phyloP scores from a whole-genome alignment of 1,284 basidiomycete genomes.

The Leccinum angustisporum region DNA sequence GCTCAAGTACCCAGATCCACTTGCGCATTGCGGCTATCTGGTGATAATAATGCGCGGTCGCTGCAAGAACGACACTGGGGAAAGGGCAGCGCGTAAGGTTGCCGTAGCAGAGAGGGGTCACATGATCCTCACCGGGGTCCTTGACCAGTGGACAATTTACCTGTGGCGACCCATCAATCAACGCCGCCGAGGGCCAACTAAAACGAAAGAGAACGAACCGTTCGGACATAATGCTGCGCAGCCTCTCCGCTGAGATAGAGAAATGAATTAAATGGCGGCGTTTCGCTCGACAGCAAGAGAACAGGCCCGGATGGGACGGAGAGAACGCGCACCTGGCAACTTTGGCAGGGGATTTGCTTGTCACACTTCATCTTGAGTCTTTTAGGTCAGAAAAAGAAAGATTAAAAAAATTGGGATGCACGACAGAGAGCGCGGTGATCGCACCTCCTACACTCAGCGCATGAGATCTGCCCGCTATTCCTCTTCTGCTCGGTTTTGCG shows the following conservation, averaged over 20 bases:
- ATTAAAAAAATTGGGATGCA: constrained; percentile 4
- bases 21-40: constrained; percentile 59
- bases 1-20: constrained; percentile 66
- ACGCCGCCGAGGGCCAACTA: not conserved
- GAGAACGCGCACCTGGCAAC: constrained; percentile 51
- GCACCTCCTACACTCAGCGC: constrained; percentile 64
- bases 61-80: constrained; percentile 64
- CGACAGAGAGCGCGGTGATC: constrained; percentile 42
- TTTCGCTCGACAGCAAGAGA: not conserved
- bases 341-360: constrained; percentile 72
- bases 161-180: constrained; percentile 30
- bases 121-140: constrained; percentile 49
- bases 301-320: not conserved
- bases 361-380: constrained; percentile 77
- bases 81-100: constrained; percentile 3
- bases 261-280: not conserved
- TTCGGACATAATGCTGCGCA: constrained; percentile 73
- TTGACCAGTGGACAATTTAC: constrained; percentile 62
- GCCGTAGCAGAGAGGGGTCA: not conserved
- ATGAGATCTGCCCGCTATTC: constrained; percentile 53
- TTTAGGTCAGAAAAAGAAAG: constrained; percentile 24
- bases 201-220: constrained; percentile 38
- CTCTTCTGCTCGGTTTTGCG: constrained; percentile 56
- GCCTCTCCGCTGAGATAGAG: constrained; percentile 47
- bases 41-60: constrained; percentile 70